phyloP scores from a whole-genome alignment of 768 basidiomycete species.

The Amanita fuliginea region DNA sequence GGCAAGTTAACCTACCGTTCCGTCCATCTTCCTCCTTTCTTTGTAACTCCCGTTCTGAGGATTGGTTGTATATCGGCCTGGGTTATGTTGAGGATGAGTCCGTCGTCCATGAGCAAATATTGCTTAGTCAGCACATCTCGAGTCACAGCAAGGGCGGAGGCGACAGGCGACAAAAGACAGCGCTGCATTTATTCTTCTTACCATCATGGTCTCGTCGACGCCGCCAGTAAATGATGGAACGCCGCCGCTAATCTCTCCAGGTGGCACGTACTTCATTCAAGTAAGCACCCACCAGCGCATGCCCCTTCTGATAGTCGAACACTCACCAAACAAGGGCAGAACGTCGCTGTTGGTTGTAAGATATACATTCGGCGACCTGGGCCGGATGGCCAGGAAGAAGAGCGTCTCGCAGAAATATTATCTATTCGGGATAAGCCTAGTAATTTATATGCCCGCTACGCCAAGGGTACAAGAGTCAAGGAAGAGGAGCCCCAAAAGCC shows the following conservation, averaged over 20 bases:
- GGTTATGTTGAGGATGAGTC: slow-evolving; percentile 64
- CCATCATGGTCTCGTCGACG: slow-evolving; percentile 25
- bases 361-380: slow-evolving; percentile 81
- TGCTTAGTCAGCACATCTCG: slow-evolving; percentile 15
- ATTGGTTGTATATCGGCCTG: slow-evolving; percentile 20
- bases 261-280: slow-evolving; percentile 69
- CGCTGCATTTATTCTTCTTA: background rate
- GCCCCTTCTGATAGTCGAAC: slow-evolving; percentile 21
- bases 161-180: background rate
- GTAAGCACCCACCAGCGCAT: slow-evolving; percentile 28
- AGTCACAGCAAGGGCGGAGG: background rate
- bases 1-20: slow-evolving; percentile 40
- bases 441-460: slow-evolving; percentile 45
- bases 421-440: slow-evolving; percentile 85
- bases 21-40: slow-evolving; percentile 66
- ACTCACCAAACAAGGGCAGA: slow-evolving; percentile 24
- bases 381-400: slow-evolving; percentile 66
- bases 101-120: slow-evolving; percentile 52
- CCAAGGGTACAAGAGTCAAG: slow-evolving; percentile 26
- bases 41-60: slow-evolving; percentile 16
- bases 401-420: slow-evolving; percentile 91
- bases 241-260: slow-evolving; percentile 60
- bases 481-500: slow-evolving; percentile 34
- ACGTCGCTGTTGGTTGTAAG: slow-evolving; percentile 89
- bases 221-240: slow-evolving; percentile 28